These are phyloP conservation scores for Panellus pusillus DNA, from an alignment of 768 basidiomycete species.

Conservation along the genomic window DNA sequence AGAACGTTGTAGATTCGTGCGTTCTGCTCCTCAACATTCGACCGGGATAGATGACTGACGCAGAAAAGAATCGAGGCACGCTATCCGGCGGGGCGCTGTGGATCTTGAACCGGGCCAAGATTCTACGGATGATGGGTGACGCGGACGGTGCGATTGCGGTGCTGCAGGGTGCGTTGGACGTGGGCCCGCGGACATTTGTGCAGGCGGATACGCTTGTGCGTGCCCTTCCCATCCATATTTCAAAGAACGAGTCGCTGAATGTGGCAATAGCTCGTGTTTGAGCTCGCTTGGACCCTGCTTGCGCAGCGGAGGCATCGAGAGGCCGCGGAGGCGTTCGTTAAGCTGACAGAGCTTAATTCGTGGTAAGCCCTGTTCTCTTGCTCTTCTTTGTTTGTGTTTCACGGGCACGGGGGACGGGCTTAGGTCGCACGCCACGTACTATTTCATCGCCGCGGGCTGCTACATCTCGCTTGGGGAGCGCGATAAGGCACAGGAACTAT, in stretches of 20 bases:
- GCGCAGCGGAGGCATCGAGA: constrained; percentile 65
- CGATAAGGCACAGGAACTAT: constrained; percentile 57
- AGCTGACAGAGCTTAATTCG: constrained; percentile 63
- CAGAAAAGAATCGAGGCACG: constrained; percentile 34
- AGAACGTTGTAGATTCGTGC: constrained; percentile 62
- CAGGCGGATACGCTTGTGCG: constrained; percentile 74
- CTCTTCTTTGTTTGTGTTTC: neutral
- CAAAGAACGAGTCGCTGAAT: neutral
- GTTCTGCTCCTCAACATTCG: constrained; percentile 16
- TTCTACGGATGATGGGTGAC: constrained; percentile 65
- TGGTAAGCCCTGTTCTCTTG: constrained; percentile 45
- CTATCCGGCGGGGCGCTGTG: constrained; percentile 54
- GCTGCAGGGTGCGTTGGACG: constrained; percentile 54
- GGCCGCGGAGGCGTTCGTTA: constrained; percentile 64
- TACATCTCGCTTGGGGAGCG: constrained; percentile 55
- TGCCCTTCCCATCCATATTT: neutral
- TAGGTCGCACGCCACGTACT: constrained; percentile 80
- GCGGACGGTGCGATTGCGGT: constrained; percentile 64
- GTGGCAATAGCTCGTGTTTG: constrained; percentile 60
- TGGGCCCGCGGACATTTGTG: constrained; percentile 50
- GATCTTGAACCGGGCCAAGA: constrained; percentile 59
- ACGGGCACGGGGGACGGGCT: neutral
- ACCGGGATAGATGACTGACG: too few species aligned
- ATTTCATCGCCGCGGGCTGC: constrained; percentile 77
- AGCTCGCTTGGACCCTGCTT: constrained; percentile 76